These are phyloP conservation scores for Cladorrhinum sp. DNA, from an alignment of 2,329 filamentous ascomycete species.

Conservation along the genomic window DNA sequence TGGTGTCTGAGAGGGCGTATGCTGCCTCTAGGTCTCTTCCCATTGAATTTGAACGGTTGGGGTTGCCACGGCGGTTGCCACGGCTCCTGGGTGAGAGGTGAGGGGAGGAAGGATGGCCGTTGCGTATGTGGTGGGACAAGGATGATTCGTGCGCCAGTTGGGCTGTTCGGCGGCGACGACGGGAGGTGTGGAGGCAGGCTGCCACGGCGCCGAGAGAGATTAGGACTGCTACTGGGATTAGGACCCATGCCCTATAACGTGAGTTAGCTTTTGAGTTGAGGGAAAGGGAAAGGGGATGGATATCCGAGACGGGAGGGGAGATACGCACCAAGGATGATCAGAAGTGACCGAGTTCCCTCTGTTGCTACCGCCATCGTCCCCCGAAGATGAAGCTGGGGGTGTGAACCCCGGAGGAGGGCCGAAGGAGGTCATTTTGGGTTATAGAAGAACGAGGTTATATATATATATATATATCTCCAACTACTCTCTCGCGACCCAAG, in stretches of 20 bases:
- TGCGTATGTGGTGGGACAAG: neutral
- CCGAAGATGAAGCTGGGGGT: slow-evolving; percentile 25
- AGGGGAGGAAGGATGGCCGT: neutral
- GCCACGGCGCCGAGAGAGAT: slow-evolving; percentile 39
- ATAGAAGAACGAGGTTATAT: neutral
- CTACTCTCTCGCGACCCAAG: too few relatives aligned
- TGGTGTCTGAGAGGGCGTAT: neutral
- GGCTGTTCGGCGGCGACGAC: slow-evolving; percentile 27
- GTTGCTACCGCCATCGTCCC: neutral
- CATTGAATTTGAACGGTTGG: too few relatives aligned
- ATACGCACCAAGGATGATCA: slow-evolving; percentile 3
- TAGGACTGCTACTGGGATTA: slow-evolving; percentile 47
- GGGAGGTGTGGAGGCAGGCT: slow-evolving; percentile 43
- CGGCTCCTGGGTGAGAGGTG: neutral
- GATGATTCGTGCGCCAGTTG: slow-evolving; percentile 17
- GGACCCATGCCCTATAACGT: slow-evolving; percentile 48
- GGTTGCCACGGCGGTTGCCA: neutral
- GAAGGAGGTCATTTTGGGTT: slow-evolving; percentile 10
- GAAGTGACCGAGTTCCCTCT: neutral
- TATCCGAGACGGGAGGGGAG: too few relatives aligned
- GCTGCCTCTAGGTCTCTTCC: neutral
- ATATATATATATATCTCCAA: too few relatives aligned
- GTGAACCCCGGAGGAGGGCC: neutral
- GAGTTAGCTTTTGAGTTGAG: neutral
- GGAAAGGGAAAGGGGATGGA: neutral